These are phyloP conservation scores for Sugiyamaella lignohabitans DNA, from an alignment of 805 yeast species.

Conservation along the genomic window DNA sequence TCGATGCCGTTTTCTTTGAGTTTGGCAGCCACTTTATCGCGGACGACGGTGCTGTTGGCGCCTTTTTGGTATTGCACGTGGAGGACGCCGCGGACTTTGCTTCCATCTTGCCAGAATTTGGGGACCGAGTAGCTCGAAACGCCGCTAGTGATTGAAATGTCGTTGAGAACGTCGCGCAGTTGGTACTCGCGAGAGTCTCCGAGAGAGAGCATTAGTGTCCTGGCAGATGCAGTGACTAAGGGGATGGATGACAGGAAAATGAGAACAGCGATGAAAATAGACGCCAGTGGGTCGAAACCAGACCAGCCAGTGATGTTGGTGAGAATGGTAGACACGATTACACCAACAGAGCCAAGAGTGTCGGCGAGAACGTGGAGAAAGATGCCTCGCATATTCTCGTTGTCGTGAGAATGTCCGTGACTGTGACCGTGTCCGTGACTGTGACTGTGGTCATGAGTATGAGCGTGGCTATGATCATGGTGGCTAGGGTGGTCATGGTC, in stretches of 20 bases:
- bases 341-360: conserved; percentile 95
- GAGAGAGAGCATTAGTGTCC: conserved; percentile 60
- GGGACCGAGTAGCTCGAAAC: conserved; percentile 83
- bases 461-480: conserved; percentile 33
- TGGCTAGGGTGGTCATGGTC: conserved; percentile 30
- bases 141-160: conserved; percentile 65
- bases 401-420: conserved; percentile 35
- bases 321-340: conserved; percentile 79
- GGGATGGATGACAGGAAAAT: conserved; percentile 82
- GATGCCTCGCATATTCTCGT: conserved; percentile 86
- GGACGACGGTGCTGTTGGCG: conserved; percentile 55
- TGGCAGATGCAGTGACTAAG: conserved; percentile 71
- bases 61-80: conserved; percentile 70
- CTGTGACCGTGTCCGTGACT: conserved; percentile 60
- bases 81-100: conserved; percentile 61
- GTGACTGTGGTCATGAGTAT: conserved; percentile 30
- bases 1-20: conserved; percentile 46
- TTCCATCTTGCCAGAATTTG: conserved; percentile 74
- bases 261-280: conserved; percentile 74
- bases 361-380: conserved; percentile 93
- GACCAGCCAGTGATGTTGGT: conserved; percentile 65
- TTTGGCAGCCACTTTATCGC: conserved; percentile 52
- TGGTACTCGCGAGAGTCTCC: conserved; percentile 52
- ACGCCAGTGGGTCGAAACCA: conserved; percentile 89
- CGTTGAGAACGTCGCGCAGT: conserved; percentile 59